A percentile compares a stretch with the other conserved stretches of the same genome.
phyloP scores from a whole-genome alignment of 2,329 filamentous ascomycete genomes.

The Verticillium dahliae region DNA sequence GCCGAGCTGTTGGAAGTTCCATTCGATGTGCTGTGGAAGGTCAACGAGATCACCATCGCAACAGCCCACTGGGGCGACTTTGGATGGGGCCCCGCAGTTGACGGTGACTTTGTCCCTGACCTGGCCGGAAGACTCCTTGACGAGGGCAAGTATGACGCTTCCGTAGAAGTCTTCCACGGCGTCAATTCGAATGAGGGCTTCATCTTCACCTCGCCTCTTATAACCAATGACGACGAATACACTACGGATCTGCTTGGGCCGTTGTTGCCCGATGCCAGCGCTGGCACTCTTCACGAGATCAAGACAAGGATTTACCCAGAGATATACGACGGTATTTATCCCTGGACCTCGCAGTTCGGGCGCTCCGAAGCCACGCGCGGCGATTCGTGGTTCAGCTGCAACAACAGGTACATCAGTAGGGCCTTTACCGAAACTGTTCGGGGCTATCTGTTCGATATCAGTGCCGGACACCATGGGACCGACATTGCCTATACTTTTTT shows the following conservation, averaged over 20 bases:
- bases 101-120: slow-evolving; percentile 7
- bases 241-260: slow-evolving; percentile 23
- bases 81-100: slow-evolving; percentile 5
- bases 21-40: slow-evolving; percentile 1
- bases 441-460: slow-evolving; percentile 42
- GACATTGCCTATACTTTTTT: slow-evolving; percentile 47
- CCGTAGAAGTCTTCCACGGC: slow-evolving; percentile 11
- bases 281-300: slow-evolving; percentile 27
- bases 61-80: background rate
- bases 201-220: slow-evolving; percentile 34
- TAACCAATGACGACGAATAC: slow-evolving; percentile 33
- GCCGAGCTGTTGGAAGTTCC: slow-evolving; percentile 3
- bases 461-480: slow-evolving; percentile 41
- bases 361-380: slow-evolving; percentile 30
- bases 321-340: slow-evolving; percentile 32
- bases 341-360: slow-evolving; percentile 32
- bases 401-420: slow-evolving; percentile 39
- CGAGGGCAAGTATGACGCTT: slow-evolving; percentile 2
- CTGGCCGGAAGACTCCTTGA: slow-evolving; percentile 6
- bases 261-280: slow-evolving; percentile 11
- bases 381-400: slow-evolving; percentile 41
- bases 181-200: slow-evolving; percentile 44
- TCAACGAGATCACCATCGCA: slow-evolving; percentile 3
- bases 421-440: slow-evolving; percentile 38
- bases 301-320: slow-evolving; percentile 37